Evolutionary conservation across 1,284 basidiomycete genomes (phyloP).

Genomic region (Boletellus deceptivus): DNA sequence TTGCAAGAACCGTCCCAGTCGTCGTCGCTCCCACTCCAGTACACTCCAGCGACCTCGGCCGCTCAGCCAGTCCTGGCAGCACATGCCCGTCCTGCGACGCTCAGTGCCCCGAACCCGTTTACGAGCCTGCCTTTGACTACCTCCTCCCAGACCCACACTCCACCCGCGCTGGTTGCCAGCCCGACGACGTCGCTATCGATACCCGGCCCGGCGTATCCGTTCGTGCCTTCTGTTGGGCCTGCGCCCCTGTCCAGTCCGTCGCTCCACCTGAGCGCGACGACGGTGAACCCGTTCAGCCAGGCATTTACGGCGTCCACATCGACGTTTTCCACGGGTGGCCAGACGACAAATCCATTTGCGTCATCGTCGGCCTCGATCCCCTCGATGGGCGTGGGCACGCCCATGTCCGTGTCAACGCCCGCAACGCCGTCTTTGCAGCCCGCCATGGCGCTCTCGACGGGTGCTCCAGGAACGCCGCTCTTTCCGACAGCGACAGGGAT

Average conservation of each 20-base stretch:
- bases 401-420: slow-evolving; percentile 11
- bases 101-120: slow-evolving; percentile 22
- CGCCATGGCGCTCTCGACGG: slow-evolving; percentile 7
- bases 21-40: slow-evolving; percentile 57
- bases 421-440: slow-evolving; percentile 6
- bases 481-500: no score
- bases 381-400: no score
- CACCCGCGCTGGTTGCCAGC: slow-evolving; percentile 1
- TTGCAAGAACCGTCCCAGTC: slow-evolving; percentile 44
- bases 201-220: slow-evolving; percentile 8
- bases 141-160: slow-evolving; percentile 2
- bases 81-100: neutral
- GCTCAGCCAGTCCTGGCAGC: slow-evolving; percentile 1
- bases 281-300: slow-evolving; percentile 22
- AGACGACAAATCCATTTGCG: no score
- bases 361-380: no score
- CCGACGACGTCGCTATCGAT: slow-evolving; percentile 5
- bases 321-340: no score
- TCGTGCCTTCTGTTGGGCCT: neutral
- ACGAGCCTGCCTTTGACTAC: slow-evolving; percentile 8
- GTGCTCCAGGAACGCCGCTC: neutral
- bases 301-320: neutral
- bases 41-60: slow-evolving; percentile 20
- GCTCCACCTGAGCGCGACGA: slow-evolving; percentile 10
- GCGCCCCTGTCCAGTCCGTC: slow-evolving; percentile 16